Conservation (phyloP, 306 rosid species). For the Leucaena leucocephala region DNA sequence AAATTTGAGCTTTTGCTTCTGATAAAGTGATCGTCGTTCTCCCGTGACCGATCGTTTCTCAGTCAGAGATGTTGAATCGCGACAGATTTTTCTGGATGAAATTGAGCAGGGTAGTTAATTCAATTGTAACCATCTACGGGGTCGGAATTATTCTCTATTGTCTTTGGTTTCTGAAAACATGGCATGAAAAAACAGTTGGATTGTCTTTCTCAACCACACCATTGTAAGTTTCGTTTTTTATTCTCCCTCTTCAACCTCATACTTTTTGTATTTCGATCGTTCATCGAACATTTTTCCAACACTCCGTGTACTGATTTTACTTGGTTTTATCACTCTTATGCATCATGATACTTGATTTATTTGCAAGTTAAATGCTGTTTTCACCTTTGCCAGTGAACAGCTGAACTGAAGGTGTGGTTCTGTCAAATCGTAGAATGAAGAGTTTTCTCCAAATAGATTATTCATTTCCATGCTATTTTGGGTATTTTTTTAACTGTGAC, state of each 20-base stretch:
- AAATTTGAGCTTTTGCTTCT: not conserved
- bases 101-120: constrained; percentile 37
- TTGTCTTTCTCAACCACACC: constrained; percentile 43
- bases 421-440: not conserved
- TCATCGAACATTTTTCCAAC: not conserved
- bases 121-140: constrained; percentile 44
- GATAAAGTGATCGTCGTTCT: not conserved
- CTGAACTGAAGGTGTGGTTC: not conserved
- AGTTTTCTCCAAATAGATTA: not conserved
- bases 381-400: not conserved
- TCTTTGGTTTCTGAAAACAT: constrained; percentile 57
- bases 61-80: constrained; percentile 35
- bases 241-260: not conserved
- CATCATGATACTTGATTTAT: not conserved
- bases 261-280: too few species aligned
- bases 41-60: not conserved
- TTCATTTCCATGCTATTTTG: constrained; percentile 1
- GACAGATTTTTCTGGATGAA: constrained; percentile 40
- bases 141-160: constrained; percentile 51
- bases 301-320: not conserved
- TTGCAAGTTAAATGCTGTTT: not conserved
- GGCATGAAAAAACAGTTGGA: constrained; percentile 43
- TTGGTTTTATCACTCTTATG: not conserved
- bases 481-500: not conserved
- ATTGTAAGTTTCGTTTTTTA: constrained; percentile 37